These are phyloP conservation scores for Lentinula guzmanii DNA, from an alignment of 768 basidiomycete species.

Conservation along the genomic window DNA sequence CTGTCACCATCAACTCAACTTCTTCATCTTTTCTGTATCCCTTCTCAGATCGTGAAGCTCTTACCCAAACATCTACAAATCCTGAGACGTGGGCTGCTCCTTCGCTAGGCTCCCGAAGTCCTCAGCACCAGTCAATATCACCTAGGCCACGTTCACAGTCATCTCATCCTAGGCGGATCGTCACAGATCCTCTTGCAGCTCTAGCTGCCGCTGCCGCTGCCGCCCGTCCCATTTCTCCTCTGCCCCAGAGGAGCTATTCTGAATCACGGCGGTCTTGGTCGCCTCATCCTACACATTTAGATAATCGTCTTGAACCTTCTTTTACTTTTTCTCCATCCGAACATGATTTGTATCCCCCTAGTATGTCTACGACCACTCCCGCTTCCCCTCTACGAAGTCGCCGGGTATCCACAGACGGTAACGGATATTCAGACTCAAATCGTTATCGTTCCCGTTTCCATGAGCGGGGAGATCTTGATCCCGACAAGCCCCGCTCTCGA, in stretches of 20 bases:
- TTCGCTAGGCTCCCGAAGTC: not conserved
- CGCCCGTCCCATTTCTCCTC: not conserved
- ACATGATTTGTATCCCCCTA: not conserved
- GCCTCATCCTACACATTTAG: not conserved
- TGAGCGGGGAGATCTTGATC: not conserved
- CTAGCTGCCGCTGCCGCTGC: slow-evolving; percentile 3
- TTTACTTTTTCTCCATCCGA: not conserved
- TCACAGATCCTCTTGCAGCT: not conserved
- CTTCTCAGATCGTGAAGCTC: not conserved
- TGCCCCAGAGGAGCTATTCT: not conserved
- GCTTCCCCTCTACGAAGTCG: not conserved
- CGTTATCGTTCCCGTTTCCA: not conserved
- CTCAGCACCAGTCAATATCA: not conserved
- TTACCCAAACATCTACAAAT: not conserved
- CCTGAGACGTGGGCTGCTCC: not conserved
- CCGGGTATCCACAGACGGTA: not conserved
- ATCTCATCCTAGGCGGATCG: not conserved
- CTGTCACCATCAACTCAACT: not conserved
- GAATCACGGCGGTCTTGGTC: not conserved
- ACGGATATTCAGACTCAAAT: not conserved
- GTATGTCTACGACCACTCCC: not conserved
- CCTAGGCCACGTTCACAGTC: not conserved
- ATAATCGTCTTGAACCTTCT: not conserved
- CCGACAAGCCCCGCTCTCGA: not conserved
- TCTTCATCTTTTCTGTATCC: not conserved